Conservation (phyloP, 257 asterid species). For the Solanum sitiens region DNA sequence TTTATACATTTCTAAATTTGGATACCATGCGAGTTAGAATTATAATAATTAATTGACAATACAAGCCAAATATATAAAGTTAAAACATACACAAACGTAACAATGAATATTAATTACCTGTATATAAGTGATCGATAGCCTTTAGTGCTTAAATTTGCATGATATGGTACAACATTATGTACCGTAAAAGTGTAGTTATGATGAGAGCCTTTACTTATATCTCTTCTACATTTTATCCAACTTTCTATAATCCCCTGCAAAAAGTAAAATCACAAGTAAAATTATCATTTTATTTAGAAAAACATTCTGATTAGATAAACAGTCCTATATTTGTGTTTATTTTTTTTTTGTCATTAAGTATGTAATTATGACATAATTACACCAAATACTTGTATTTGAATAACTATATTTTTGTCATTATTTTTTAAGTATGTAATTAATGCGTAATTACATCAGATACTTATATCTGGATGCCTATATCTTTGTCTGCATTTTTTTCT, state of each 20-base stretch:
- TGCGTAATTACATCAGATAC: too few relatives aligned
- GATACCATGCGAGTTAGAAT: background rate
- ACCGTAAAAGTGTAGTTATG: background rate
- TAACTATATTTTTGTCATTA: too few relatives aligned
- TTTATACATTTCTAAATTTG: background rate
- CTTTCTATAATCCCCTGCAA: background rate
- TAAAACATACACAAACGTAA: too few relatives aligned
- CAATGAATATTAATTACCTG: background rate
- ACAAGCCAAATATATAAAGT: background rate
- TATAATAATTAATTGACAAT: too few relatives aligned
- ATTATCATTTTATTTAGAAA: background rate
- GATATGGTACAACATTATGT: background rate
- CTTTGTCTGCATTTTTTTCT: too few relatives aligned
- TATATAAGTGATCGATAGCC: background rate
- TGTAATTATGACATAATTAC: too few relatives aligned
- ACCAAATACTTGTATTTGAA: too few relatives aligned
- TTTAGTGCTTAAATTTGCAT: background rate
- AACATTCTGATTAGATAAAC: too few relatives aligned
- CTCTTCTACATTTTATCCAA: background rate
- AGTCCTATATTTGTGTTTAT: too few relatives aligned
- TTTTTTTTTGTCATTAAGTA: too few relatives aligned
- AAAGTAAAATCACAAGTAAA: background rate
- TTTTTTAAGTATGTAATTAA: too few relatives aligned
- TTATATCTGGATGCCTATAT: too few relatives aligned
- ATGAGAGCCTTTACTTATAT: background rate